These are phyloP conservation scores for Erythrophleum ivorense DNA, from an alignment of 331 rosid species.

Conservation along the genomic window DNA sequence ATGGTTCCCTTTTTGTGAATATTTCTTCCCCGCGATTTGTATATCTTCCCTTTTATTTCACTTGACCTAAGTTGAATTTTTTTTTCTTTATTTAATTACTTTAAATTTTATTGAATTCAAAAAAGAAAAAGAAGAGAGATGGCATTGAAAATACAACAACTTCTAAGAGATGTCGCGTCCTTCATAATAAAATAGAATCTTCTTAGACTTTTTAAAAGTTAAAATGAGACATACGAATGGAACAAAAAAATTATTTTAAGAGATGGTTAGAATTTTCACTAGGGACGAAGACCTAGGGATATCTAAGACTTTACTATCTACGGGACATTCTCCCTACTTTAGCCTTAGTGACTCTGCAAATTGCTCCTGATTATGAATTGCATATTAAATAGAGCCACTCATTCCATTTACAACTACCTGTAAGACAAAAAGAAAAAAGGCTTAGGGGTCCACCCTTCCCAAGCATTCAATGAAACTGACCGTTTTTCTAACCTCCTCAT, in stretches of 20 bases:
- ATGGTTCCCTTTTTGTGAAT: neutral
- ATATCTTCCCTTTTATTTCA: neutral
- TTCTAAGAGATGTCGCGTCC: neutral
- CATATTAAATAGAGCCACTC: constrained; percentile 30
- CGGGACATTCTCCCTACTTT: constrained; percentile 40
- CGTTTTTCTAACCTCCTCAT: neutral
- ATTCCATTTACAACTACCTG: neutral
- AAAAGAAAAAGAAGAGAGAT: neutral
- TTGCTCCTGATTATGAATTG: constrained; percentile 32
- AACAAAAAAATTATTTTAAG: neutral
- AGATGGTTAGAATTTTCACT: constrained; percentile 21
- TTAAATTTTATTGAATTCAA: neutral
- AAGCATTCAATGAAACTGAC: neutral
- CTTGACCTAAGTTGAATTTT: neutral
- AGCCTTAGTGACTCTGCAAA: constrained; percentile 16
- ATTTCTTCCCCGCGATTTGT: too few species aligned
- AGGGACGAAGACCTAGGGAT: constrained; percentile 39
- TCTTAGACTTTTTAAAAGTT: neutral
- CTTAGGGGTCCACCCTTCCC: too few species aligned
- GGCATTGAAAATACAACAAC: neutral
- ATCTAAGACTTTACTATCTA: constrained; percentile 45
- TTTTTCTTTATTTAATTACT: neutral
- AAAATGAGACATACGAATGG: neutral
- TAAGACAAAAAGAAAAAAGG: neutral
- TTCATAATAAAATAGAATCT: too few species aligned